A percentile compares a stretch with the other conserved stretches of the same genome.
Evolutionary conservation across 441 rosid genomes (phyloP).

Genomic region (Omphalea diandra): DNA sequence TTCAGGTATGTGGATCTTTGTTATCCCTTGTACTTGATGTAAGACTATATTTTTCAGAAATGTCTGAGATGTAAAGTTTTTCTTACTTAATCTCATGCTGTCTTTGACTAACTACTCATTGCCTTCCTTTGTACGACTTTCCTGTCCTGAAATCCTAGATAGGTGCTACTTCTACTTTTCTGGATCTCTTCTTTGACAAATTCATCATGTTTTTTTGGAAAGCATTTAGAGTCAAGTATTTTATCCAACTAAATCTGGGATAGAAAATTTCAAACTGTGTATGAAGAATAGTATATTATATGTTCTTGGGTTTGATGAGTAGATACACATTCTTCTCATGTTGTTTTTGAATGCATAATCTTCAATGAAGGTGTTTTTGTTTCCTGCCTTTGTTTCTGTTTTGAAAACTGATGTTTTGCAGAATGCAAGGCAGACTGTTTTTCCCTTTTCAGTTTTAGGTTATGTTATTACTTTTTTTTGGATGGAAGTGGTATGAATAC

Average conservation of each 20-base stretch:
- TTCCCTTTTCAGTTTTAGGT: background rate
- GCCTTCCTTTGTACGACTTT: background rate
- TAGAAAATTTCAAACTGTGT: background rate
- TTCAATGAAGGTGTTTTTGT: background rate
- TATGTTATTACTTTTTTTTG: background rate
- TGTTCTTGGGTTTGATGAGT: background rate
- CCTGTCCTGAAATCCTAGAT: too few species aligned
- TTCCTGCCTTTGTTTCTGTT: background rate
- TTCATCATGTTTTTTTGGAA: background rate
- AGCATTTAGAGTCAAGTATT: background rate
- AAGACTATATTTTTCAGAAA: background rate
- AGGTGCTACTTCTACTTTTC: background rate
- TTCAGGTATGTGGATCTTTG: background rate
- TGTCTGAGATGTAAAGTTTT: background rate
- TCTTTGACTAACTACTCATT: background rate
- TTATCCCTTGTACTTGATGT: background rate
- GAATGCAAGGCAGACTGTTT: background rate
- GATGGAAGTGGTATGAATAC: background rate
- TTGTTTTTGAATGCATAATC: background rate
- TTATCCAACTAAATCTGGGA: background rate
- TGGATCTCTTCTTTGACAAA: too few species aligned
- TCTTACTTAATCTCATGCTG: background rate
- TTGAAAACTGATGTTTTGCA: background rate
- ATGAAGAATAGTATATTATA: background rate
- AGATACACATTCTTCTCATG: background rate